Percentiles rank a stretch among this genome's conserved stretches.
Conservation (phyloP, 805 yeast genomes). For the Zygosaccharomyces lentus region DNA sequence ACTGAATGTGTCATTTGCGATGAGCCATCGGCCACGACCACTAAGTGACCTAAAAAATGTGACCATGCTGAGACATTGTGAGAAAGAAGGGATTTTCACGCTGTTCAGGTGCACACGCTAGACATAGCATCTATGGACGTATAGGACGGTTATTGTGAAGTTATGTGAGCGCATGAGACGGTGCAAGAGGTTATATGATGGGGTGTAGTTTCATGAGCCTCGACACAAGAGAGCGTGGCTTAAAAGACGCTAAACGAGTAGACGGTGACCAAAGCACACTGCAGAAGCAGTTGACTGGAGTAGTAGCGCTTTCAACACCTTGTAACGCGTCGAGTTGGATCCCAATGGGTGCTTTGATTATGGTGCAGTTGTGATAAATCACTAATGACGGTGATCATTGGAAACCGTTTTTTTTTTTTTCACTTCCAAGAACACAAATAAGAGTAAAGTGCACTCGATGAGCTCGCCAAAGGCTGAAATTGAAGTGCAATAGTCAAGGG, state of each 20-base stretch:
- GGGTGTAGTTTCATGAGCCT: too few species aligned
- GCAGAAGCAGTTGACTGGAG: too few species aligned
- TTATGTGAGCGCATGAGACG: neutral
- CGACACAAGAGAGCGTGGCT: too few species aligned
- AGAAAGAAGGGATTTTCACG: neutral
- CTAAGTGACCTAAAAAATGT: conserved; percentile 3
- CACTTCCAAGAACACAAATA: neutral
- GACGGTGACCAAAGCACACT: too few species aligned
- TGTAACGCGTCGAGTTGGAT: neutral
- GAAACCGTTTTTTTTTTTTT: conserved; percentile 1
- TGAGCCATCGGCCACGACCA: conserved; percentile 4
- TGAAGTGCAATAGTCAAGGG: neutral
- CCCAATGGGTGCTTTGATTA: neutral
- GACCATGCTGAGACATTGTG: neutral
- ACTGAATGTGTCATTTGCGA: neutral
- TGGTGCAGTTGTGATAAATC: neutral
- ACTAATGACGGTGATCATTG: neutral
- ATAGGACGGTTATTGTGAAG: neutral
- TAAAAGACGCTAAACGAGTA: too few species aligned
- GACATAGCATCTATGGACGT: neutral
- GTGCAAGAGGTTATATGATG: too few species aligned
- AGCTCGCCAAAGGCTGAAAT: neutral
- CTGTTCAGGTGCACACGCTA: too few species aligned
- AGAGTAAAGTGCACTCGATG: conserved; percentile 2
- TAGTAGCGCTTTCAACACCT: too few species aligned